phyloP scores from a whole-genome alignment of 2,329 filamentous ascomycete species.

The Claviceps cyperi region DNA sequence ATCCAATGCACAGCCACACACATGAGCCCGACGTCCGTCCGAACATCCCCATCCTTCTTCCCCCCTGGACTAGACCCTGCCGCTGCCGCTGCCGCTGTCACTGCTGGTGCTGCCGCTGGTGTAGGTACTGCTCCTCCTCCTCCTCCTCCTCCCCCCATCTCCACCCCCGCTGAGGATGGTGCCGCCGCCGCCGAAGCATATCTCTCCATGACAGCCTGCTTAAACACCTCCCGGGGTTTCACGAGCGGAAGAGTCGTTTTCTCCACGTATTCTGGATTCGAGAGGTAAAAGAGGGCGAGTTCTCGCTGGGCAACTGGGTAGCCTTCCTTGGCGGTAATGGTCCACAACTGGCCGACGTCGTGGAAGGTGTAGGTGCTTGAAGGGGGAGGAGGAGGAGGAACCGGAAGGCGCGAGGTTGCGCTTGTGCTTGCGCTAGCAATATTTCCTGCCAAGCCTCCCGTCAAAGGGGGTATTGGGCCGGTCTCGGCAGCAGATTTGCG shows the following conservation, averaged over 20 bases:
- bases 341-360: constrained; percentile 79
- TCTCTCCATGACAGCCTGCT: constrained; percentile 67
- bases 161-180: constrained; percentile 10
- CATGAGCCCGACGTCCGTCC: constrained; percentile 78
- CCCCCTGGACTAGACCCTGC: constrained; percentile 13
- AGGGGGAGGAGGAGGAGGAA: constrained; percentile 15
- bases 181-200: constrained; percentile 22
- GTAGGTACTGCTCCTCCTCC: constrained; percentile 25
- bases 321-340: constrained; percentile 87
- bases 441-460: constrained; percentile 16
- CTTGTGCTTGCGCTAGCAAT: too few relatives aligned
- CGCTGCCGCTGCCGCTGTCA: constrained; percentile 25
- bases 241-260: constrained; percentile 72
- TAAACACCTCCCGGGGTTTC: constrained; percentile 78
- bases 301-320: constrained; percentile 74
- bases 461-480: constrained; percentile 18
- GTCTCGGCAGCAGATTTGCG: constrained; percentile 31
- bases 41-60: constrained; percentile 32
- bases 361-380: constrained; percentile 54
- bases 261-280: constrained; percentile 71
- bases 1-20: constrained; percentile 96
- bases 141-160: constrained; percentile 16
- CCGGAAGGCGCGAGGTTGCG: too few relatives aligned
- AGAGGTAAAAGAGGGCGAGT: constrained; percentile 83
- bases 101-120: constrained; percentile 15